Evolutionary conservation across 768 basidiomycete genomes (phyloP), one percentile per base, ranked within the genome.

Genomic region (Boletus rubroflammeus): DNA sequence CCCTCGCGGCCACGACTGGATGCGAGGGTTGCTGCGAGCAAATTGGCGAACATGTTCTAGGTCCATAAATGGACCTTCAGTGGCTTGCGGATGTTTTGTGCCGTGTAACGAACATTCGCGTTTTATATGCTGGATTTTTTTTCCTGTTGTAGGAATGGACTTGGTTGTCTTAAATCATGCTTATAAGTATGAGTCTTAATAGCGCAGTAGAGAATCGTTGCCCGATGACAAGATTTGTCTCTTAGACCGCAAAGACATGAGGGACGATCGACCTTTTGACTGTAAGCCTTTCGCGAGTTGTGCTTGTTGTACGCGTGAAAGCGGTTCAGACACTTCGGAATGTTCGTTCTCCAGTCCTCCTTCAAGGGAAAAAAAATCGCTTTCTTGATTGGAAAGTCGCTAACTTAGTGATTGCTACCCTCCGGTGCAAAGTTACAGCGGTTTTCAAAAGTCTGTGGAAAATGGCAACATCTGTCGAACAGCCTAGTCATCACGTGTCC

Each of bases 41-140:
- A 93, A 69, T 78, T 94, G 53, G 92, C 91, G 7, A 95, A 93
- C 65, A 88, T 90, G 86, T 90, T 91, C 67, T 91, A 73, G 66
- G 32, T 46, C n/a, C 17, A 42, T 32, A 51, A 42, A 51, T 29
- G 41, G n/a, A 6, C 15, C 17, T 34, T 35, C 14, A 3, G 39
- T 48, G 46, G n/a, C 21, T 43, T 38, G 46, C 25, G 21, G 46
- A 43, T 50, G 45, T 53, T 51, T 50, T 17, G 23, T 50, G 47
- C 17, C 17, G 42, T 63, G 31, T 44, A 42, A 38, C 40, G 52
- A 42, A 28, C 41, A 47, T 47, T 59, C 32, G 25, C 35, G 38
- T 52, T 54, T 51, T 47, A 47, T 62, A 53, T 63, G 66, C 66
- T 64, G 46, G 46, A 58, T 56, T 52, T 65, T 60, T 52, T 7